phyloP scores from a whole-genome alignment of 2,329 filamentous ascomycete genomes.

The Dendrostoma leiphaemia region DNA sequence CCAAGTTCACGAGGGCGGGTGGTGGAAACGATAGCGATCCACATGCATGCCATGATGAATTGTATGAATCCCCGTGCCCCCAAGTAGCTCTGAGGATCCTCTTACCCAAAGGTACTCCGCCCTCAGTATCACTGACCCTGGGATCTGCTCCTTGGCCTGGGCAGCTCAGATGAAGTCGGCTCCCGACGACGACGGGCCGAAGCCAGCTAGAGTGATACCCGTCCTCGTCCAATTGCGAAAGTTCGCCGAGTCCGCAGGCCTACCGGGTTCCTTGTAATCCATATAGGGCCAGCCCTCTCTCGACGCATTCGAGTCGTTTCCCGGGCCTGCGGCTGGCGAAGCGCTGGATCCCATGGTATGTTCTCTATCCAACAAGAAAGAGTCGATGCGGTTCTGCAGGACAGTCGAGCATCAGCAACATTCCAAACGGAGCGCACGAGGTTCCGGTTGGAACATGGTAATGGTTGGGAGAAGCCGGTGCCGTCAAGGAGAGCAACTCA shows the following conservation, averaged over 20 bases:
- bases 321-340: background rate
- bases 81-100: too few species aligned
- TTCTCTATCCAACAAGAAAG: constrained; percentile 16
- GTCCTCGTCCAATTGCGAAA: constrained; percentile 2
- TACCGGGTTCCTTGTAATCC: background rate
- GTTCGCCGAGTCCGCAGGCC: background rate
- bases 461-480: background rate
- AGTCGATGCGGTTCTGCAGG: constrained; percentile 13
- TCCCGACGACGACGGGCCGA: background rate
- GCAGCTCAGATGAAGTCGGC: background rate
- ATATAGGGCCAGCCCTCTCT: constrained; percentile 14
- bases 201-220: background rate
- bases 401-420: background rate
- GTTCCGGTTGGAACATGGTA: too few species aligned
- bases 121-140: too few species aligned
- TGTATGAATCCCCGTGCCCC: too few species aligned
- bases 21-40: too few species aligned
- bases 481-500: background rate
- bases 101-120: too few species aligned
- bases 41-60: too few species aligned
- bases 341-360: background rate
- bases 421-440: too few species aligned
- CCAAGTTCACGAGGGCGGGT: too few species aligned
- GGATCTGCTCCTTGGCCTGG: too few species aligned
- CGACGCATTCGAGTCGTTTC: background rate